phyloP scores from a whole-genome alignment of 2,329 filamentous ascomycete genomes.

The Trichophyton equinum region DNA sequence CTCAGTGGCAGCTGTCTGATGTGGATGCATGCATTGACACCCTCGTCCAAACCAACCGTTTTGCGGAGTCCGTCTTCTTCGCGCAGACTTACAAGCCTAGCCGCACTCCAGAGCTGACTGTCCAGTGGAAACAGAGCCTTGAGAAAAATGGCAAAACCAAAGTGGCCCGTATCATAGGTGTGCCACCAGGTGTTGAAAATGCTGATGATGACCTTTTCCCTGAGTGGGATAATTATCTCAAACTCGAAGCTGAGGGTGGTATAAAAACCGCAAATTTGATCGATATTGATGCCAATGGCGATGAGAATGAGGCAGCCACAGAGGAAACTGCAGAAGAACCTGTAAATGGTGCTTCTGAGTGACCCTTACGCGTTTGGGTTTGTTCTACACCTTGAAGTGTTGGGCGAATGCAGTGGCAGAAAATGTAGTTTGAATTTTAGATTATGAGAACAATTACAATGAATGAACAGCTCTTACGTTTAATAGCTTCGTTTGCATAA shows the following conservation, averaged over 20 bases:
- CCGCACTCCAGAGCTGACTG: constrained; percentile 52
- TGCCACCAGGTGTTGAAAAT: constrained; percentile 59
- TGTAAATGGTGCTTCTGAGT: constrained; percentile 2
- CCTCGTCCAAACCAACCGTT: constrained; percentile 62
- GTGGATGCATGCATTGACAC: constrained; percentile 69
- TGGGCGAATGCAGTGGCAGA: not conserved
- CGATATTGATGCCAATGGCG: constrained; percentile 25
- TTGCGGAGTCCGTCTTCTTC: constrained; percentile 80
- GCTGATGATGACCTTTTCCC: constrained; percentile 73
- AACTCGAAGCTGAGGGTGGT: constrained; percentile 60
- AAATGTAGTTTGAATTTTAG: constrained; percentile 4
- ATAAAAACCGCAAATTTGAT: constrained; percentile 29
- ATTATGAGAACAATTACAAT: not conserved
- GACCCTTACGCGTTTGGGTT: not conserved
- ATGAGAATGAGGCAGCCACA: constrained; percentile 20
- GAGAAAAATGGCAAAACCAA: constrained; percentile 78
- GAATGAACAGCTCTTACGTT: constrained; percentile 2
- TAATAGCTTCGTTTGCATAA: not conserved
- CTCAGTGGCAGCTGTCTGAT: constrained; percentile 76
- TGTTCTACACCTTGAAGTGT: not conserved
- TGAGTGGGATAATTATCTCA: constrained; percentile 86
- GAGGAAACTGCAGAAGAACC: constrained; percentile 26
- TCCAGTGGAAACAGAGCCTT: constrained; percentile 68
- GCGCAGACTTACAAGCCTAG: constrained; percentile 93
- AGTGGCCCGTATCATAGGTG: constrained; percentile 68